Evolutionary conservation across 2,329 filamentous ascomycete species (phyloP), one percentile per base, ranked within the genome.

Genomic region (Calonectria ilicicola): DNA sequence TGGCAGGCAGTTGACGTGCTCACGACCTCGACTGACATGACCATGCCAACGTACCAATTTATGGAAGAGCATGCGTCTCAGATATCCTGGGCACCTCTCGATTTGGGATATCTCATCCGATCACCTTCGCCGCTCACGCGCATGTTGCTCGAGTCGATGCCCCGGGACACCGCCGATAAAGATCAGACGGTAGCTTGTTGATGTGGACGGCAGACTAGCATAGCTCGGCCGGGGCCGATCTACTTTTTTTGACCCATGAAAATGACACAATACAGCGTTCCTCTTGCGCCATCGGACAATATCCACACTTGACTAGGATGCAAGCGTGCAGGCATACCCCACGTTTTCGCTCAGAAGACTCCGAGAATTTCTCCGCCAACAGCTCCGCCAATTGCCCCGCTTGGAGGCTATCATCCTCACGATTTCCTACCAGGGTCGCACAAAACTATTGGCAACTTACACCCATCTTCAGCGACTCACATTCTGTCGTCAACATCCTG

Each of bases 291-390:
- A 79, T 76, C 44, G n/a, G 53, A 51, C 67, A 71, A 47, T 69
- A 70, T 74, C 58, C 23, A 69, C 69, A 63, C 23, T 27, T 21
- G 35, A 21, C 38, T 23, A 35, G 47, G 46, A 49, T 21, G 47
- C 27, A 23, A 29, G 38, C 38, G 14, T 44, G 26, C 53, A 67
- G 32, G 23, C 38, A 32, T 69, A 69, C 77, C 65, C 75, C 73
- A 67, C 74, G 65, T 65, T 62, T 42, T 60, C 5, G 44, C 40
- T 9, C 12, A 21, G 29, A n/a, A 49, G 19, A n/a, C 72, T 75
- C 78, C 75, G 71, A 74, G 32, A 74, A 69, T 78, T 78, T 79
- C 79, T 79, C 80, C 80, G 80, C 60, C 35, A 67, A 65, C n/a
- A 26, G 17, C 47, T 42, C 58, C 51, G 58, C 56, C 26, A 10